Conservation (phyloP, 208 protist species). For the Vickermania spadyakhi region DNA sequence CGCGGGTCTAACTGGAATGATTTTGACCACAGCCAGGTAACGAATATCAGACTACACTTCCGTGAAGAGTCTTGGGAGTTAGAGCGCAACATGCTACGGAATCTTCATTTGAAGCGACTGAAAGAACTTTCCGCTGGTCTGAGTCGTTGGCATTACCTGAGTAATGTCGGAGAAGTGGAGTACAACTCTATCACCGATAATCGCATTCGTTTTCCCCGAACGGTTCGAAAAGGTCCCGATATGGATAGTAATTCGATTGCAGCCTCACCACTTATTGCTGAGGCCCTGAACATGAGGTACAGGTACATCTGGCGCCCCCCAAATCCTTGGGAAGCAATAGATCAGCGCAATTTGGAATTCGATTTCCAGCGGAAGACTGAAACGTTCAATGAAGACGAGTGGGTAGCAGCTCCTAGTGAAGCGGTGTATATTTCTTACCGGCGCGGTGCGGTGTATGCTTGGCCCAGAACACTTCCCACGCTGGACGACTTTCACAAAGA, state of each 20-base stretch:
- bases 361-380: constrained; percentile 81
- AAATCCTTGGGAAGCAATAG: constrained; percentile 53
- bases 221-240: constrained; percentile 64
- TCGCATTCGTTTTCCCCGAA: constrained; percentile 86
- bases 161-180: constrained; percentile 74
- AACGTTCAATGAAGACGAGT: constrained; percentile 86
- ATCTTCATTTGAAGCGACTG: constrained; percentile 47
- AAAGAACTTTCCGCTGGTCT: constrained; percentile 29
- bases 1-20: constrained; percentile 54
- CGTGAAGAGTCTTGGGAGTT: constrained; percentile 74
- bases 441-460: constrained; percentile 62
- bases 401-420: constrained; percentile 76
- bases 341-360: constrained; percentile 29
- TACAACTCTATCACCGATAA: constrained; percentile 79
- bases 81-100: constrained; percentile 76
- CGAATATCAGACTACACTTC: constrained; percentile 75
- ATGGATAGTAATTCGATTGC: constrained; percentile 21
- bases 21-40: constrained; percentile 76
- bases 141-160: constrained; percentile 73
- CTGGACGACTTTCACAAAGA: constrained; percentile 66
- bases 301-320: constrained; percentile 78
- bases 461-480: constrained; percentile 76
- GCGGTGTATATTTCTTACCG: constrained; percentile 84
- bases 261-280: constrained; percentile 41
- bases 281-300: constrained; percentile 59